These are phyloP conservation scores for Epichloe uncinata DNA, from an alignment of 2,329 filamentous ascomycete genomes.

Conservation along the genomic window DNA sequence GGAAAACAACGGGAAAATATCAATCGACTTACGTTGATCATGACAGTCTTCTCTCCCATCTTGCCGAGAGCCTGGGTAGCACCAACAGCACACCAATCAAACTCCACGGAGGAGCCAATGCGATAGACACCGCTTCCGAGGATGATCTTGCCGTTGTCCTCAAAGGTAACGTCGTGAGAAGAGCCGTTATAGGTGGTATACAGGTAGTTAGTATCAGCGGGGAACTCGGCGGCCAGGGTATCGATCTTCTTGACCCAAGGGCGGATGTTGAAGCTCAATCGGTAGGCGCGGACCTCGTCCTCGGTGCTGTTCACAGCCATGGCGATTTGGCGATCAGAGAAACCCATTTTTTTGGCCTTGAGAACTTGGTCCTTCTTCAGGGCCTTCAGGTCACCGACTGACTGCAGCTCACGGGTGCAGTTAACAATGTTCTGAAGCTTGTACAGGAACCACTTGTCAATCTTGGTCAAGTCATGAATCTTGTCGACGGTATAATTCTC, in stretches of 20 bases:
- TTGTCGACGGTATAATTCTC: constrained; percentile 88
- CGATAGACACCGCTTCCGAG: constrained; percentile 93
- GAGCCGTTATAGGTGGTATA: constrained; percentile 98
- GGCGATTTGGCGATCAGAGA: constrained; percentile 93
- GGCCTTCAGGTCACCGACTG: constrained; percentile 66
- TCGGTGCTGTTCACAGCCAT: constrained; percentile 73
- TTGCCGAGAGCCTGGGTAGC: constrained; percentile 69
- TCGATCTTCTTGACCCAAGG: constrained; percentile 99
- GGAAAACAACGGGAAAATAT: background rate
- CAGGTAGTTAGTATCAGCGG: constrained; percentile 86
- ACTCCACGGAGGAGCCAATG: constrained; percentile 95
- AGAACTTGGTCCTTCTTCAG: constrained; percentile 80
- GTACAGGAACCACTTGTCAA: constrained; percentile 98
- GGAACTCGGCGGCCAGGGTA: constrained; percentile 92
- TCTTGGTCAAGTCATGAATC: constrained; percentile 90
- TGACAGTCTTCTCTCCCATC: constrained; percentile 92
- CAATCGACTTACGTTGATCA: constrained; percentile 64
- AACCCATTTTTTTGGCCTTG: constrained; percentile 94
- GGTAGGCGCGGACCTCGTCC: constrained; percentile 73
- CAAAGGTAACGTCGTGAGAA: constrained; percentile 83
- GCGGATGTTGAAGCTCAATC: constrained; percentile 75
- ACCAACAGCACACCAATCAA: constrained; percentile 96
- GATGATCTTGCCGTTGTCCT: constrained; percentile 81
- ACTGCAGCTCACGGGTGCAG: constrained; percentile 73
- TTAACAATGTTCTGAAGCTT: constrained; percentile 97